Evolutionary conservation across 768 basidiomycete genomes (phyloP).

Genomic region (Exidia glandulosa): DNA sequence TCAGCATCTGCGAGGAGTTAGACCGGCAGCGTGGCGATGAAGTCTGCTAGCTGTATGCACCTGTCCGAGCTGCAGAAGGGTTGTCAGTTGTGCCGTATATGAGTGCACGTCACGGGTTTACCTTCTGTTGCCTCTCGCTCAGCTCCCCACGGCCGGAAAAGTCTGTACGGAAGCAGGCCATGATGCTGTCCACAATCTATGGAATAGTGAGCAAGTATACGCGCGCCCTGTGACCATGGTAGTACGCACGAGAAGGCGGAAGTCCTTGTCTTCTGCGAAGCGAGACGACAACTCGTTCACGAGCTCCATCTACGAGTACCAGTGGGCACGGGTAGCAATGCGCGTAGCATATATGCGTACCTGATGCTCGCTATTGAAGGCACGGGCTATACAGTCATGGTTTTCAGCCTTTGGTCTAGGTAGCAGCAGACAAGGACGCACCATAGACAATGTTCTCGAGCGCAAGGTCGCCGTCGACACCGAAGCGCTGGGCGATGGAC

Average conservation of each 20-base stretch:
- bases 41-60: constrained; percentile 27
- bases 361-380: constrained; percentile 89
- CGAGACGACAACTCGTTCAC: constrained; percentile 82
- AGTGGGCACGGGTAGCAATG: not conserved
- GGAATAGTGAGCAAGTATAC: constrained; percentile 5
- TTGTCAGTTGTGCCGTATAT: not conserved
- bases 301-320: constrained; percentile 55
- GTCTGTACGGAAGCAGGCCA: constrained; percentile 93
- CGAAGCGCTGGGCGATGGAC: constrained; percentile 86
- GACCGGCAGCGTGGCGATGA: not conserved
- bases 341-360: constrained; percentile 25
- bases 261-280: constrained; percentile 85
- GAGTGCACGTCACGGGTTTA: constrained; percentile 12
- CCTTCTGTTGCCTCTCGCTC: constrained; percentile 90
- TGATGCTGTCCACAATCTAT: constrained; percentile 91
- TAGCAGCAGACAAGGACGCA: constrained; percentile 12
- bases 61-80: constrained; percentile 59
- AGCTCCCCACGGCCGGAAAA: constrained; percentile 89
- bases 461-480: constrained; percentile 80
- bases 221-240: not conserved
- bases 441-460: constrained; percentile 90
- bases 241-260: constrained; percentile 46
- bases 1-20: constrained; percentile 55
- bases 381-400: constrained; percentile 47
- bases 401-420: not conserved